A percentile compares a stretch with the other conserved stretches of the same genome.
phyloP scores from a whole-genome alignment of 257 asterid genomes.

The Voacanga thouarsii region DNA sequence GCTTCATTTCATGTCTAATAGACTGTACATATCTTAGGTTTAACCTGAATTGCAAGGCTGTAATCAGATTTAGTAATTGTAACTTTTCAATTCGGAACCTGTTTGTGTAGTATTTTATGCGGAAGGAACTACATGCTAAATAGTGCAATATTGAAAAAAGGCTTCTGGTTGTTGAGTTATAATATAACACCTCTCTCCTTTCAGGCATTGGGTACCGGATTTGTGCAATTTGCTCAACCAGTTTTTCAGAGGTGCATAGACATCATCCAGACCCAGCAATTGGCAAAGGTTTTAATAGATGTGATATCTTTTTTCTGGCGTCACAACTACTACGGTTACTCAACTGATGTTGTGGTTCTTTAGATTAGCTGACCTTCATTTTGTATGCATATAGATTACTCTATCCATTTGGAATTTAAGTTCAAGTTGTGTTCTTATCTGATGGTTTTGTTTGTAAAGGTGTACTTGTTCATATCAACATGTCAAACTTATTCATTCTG shows the following conservation, averaged over 20 bases:
- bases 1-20: neutral
- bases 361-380: neutral
- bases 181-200: slow-evolving; percentile 11
- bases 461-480: neutral
- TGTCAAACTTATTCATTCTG: neutral
- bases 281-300: slow-evolving; percentile 74
- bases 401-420: neutral
- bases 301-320: slow-evolving; percentile 8
- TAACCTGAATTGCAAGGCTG: neutral
- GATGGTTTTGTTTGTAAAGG: neutral
- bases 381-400: neutral
- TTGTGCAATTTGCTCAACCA: slow-evolving; percentile 85
- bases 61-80: neutral
- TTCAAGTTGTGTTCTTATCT: neutral
- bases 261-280: slow-evolving; percentile 84
- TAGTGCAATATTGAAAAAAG: no score
- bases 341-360: neutral
- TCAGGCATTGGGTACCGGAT: slow-evolving; percentile 92
- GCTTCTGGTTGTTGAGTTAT: slow-evolving; percentile 2
- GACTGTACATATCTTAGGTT: neutral
- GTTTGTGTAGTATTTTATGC: neutral
- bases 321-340: neutral
- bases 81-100: neutral
- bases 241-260: slow-evolving; percentile 94
- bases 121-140: neutral